phyloP scores from a whole-genome alignment of 2,329 filamentous ascomycete species.

The Exophiala oligosperma region DNA sequence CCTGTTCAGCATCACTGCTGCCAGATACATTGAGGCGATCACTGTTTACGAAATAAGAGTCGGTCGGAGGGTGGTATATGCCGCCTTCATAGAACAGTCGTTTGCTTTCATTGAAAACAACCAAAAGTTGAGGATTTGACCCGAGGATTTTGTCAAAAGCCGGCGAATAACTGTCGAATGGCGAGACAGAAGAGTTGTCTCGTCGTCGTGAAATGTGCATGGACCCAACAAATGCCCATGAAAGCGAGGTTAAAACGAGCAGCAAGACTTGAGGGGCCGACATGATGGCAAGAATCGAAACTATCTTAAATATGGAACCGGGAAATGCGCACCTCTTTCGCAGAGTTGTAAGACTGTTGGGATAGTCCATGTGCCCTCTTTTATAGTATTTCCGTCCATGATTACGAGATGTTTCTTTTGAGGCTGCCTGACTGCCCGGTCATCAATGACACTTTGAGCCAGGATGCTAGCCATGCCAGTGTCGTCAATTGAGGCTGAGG shows the following conservation, averaged over 20 bases:
- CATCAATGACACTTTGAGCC: neutral
- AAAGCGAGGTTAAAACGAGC: neutral
- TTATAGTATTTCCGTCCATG: neutral
- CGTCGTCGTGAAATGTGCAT: neutral
- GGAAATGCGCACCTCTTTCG: neutral
- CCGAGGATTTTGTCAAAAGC: constrained; percentile 3
- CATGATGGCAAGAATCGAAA: neutral
- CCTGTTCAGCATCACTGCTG: constrained; percentile 1
- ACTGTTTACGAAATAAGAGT: constrained; percentile 4
- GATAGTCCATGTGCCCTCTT: neutral
- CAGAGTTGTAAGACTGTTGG: neutral
- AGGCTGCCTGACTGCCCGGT: neutral
- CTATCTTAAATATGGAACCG: neutral
- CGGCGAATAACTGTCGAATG: constrained; percentile 1
- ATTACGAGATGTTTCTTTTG: neutral
- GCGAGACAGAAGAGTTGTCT: neutral
- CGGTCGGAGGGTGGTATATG: constrained; percentile 7
- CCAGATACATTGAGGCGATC: constrained; percentile 1
- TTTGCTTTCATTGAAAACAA: constrained; percentile 1
- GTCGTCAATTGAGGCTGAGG: neutral
- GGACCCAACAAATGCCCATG: neutral
- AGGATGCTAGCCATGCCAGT: neutral
- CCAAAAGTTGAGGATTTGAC: neutral
- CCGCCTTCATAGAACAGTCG: constrained; percentile 9
- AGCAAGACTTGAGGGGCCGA: neutral